Evolutionary conservation across 129 eudicot genomes (phyloP), one percentile per base, ranked within the genome.

Genomic region (Flaveria linearis): DNA sequence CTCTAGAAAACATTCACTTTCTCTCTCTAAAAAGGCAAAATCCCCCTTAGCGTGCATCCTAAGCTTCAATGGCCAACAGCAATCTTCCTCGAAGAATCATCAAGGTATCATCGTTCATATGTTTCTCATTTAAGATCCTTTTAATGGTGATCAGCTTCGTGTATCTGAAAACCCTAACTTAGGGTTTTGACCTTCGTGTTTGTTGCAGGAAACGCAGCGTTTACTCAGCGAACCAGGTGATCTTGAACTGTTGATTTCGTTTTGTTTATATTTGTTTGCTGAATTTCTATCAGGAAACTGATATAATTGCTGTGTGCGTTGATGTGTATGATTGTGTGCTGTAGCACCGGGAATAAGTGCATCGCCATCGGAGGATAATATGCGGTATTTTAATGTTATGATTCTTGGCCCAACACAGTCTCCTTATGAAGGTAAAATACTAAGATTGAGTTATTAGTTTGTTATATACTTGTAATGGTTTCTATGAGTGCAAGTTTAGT

Each of bases 271-370:
- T 11, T 50, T 51, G 36, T 67, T 60, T 36, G 41, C 41, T 4
- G 41, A 36, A 36, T 36, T 36, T 20, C 28, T 9, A 30, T 18
- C 18, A 3, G 22, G 61, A 68, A 57, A 15, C 39, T 55, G 10
- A 55, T 36, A 1, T 23, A 16, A 11, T 39, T 18, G 7, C 7
- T 33, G 52, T 16, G 55, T 36, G 51, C 47, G 30, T 72, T 64
- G 13, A 53, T 17, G 23, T 18, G 0, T 85, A 6, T 78, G 79
- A 72, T 83, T 28, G 78, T 26, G 81, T 50, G 39, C 13, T 90
- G 84, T 87, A 93, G 98, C 98, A 46, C 98, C 98, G 4, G 98
- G 98, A 58, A 94, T 94, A 46, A 94, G 98, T 76, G 98, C 98
- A 7, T 94, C 97, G 42, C 98, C 98, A 12, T 94, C 97, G 9